These are phyloP conservation scores for Thelonectria discophora DNA, from an alignment of 2,329 filamentous ascomycete species.

Conservation along the genomic window DNA sequence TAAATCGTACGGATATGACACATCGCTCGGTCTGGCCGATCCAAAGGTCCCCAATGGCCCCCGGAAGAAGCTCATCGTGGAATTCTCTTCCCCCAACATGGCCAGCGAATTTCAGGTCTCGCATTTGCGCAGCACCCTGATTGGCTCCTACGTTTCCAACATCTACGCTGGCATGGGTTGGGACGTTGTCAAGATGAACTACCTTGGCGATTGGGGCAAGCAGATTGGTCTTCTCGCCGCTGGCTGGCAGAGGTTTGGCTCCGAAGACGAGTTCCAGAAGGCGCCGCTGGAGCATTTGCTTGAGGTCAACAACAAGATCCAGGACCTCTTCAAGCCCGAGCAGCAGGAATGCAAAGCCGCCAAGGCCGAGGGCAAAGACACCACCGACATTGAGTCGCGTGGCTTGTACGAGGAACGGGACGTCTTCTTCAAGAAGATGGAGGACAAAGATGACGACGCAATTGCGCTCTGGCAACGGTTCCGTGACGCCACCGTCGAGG, in stretches of 20 bases:
- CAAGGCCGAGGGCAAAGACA: slow-evolving; percentile 53
- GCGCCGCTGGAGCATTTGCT: slow-evolving; percentile 75
- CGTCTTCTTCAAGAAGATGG: slow-evolving; percentile 67
- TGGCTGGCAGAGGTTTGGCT: slow-evolving; percentile 72
- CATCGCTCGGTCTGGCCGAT: slow-evolving; percentile 29
- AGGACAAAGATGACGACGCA: slow-evolving; percentile 63
- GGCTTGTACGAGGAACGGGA: slow-evolving; percentile 58
- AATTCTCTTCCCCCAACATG: slow-evolving; percentile 80
- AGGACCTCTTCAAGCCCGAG: slow-evolving; percentile 68
- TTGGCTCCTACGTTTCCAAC: slow-evolving; percentile 74
- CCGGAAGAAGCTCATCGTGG: slow-evolving; percentile 63
- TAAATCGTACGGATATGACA: slow-evolving; percentile 35
- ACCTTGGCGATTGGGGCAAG: slow-evolving; percentile 79
- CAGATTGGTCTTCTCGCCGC: slow-evolving; percentile 71
- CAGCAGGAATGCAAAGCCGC: slow-evolving; percentile 63
- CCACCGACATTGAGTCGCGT: slow-evolving; percentile 47
- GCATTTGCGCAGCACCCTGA: slow-evolving; percentile 75
- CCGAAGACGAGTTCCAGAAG: slow-evolving; percentile 67
- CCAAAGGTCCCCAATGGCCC: slow-evolving; percentile 10
- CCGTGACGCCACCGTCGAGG: slow-evolving; percentile 62
- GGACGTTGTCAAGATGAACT: slow-evolving; percentile 75
- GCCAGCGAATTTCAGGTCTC: slow-evolving; percentile 76
- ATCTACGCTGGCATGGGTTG: slow-evolving; percentile 72
- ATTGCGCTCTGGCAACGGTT: slow-evolving; percentile 63
- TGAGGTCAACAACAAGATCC: slow-evolving; percentile 74